Base-by-base conservation (phyloP, 1,284 basidiomycete species). In the Cryptococcus floricola region DNA sequence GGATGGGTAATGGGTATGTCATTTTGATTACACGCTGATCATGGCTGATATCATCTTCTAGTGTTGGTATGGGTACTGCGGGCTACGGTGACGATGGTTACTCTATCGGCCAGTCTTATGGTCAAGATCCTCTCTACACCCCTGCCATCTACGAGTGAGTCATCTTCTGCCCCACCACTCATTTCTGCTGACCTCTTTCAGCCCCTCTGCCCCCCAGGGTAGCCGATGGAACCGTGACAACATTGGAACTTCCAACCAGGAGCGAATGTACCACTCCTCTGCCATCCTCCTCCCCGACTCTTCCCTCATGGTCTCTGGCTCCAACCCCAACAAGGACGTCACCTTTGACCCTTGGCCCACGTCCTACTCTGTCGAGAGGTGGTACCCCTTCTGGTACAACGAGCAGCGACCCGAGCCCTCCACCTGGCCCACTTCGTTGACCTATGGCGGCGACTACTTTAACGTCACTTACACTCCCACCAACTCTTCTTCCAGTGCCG, bases 261-360 rank as follows among this genome's bases (percentile, higher is more conserved):
- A 90, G 54, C 84, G 91, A 62, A 80, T 95, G 65, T 94, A 95
- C 78, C 91, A 95, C 77, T 92, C 89, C 2, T 84, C 85, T 5
- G 91, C 90, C 9, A 81, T 95, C 16, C 83, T 97, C 31, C 85
- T 97, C 31, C 85, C 91, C 14, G 90, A 96, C 67, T 90, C 84
- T 0, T 87, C 89, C 1, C 85, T 97, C 47, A 76, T 96, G 53
- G 82, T 96, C 54, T 91, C 90, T 53, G 93, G 94, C 13, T 68
- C 64, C 45, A 75, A 75, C 60, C 93, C 93, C 25, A 94, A 96
- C 73, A 82, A 90, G 54, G 92, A 96, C 63, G 88, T 74, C 16
- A 71, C 68, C 4, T 63, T 57, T 18, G 51, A 31, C 1, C 56
- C 66, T 48, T 77, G 74, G 74, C 62, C 62, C 3, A 77, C 76